Percentiles rank a stretch among this genome's conserved stretches.
phyloP scores from a whole-genome alignment of 805 yeast species.

The Yarrowia keelungensis region DNA sequence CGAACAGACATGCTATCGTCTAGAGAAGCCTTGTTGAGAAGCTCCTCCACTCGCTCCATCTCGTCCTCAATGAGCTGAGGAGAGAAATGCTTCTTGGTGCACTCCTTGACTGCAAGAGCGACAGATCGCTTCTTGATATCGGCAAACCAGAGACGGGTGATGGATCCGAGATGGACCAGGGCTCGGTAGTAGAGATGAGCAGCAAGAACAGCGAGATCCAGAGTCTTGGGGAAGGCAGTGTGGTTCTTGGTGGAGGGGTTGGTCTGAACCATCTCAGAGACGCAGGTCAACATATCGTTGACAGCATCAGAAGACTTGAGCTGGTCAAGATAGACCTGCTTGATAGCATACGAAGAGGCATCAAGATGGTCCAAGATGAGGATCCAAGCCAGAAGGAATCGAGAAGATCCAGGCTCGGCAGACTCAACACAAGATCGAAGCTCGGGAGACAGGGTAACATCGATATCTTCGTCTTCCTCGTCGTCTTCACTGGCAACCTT shows the following conservation, averaged over 20 bases:
- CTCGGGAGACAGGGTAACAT: conserved; percentile 26
- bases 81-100: conserved; percentile 67
- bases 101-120: conserved; percentile 65
- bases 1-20: conserved; percentile 60
- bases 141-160: conserved; percentile 52
- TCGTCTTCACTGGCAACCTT: conserved; percentile 44
- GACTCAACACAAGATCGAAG: conserved; percentile 33
- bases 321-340: conserved; percentile 37
- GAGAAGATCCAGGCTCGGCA: conserved; percentile 27
- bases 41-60: conserved; percentile 57
- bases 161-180: conserved; percentile 56
- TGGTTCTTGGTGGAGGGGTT: conserved; percentile 47
- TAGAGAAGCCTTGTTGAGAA: conserved; percentile 48
- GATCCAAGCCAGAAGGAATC: conserved; percentile 32
- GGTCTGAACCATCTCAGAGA: conserved; percentile 26
- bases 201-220: conserved; percentile 60
- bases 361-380: conserved; percentile 33
- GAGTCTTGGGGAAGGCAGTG: conserved; percentile 52
- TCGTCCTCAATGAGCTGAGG: conserved; percentile 68
- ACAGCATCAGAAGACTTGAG: conserved; percentile 18
- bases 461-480: conserved; percentile 46
- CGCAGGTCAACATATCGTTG: conserved; percentile 25
- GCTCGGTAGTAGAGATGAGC: conserved; percentile 60
- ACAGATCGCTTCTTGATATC: conserved; percentile 71
- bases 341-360: conserved; percentile 30